Evolutionary conservation across 352 stramenopile species (phyloP), one percentile per base, ranked within the genome.

Genomic region (Saprolegnia diclina): DNA sequence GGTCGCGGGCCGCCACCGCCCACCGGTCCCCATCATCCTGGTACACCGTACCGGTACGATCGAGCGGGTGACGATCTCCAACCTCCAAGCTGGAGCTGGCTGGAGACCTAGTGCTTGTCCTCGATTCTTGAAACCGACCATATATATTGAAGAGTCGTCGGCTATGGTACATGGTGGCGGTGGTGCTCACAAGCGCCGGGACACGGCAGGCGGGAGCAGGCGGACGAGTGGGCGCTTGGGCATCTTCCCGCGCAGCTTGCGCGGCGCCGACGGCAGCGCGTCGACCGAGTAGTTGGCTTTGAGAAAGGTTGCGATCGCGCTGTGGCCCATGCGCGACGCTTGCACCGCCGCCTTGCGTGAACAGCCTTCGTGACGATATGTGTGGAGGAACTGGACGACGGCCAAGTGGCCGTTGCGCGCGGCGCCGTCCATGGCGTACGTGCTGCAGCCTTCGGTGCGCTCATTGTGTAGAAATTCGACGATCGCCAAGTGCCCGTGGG

Each of bases 351-450:
- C 63, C 37, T 69, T 69, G n/a, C 26, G 53, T 19, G 63, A 62
- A 32, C 65, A 71, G 19, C 65, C 65, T 71, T 71, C 65, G 10
- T 32, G 44, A 26, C 65, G 65, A 54, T 65, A 53, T 22, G 24
- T 32, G 4, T 65, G 44, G 6, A 71, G 65, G 32, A 66, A 71
- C 4, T 44, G 42, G 29, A 71, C 65, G n/a, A 71, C 40, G 21
- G 21, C 38, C 11, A 56, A 32, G 32, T 71, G 65, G 24, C 65
- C 65, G 26, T 71, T 71, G 16, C 65, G 52, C 19, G 54, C 53
- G 26, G 65, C 65, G 24, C 55, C 65, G 45, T 71, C 65, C 65
- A 71, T 71, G 5, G 65, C 65, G 24, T 71, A 64, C 52, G 65
- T 71, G 37, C 52, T 71, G 65, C 65, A 71, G 26, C 65, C 65